Evolutionary conservation across 2,329 filamentous ascomycete genomes (phyloP), one percentile per base, ranked within the genome.

Genomic region (Cordyceps pruinosa): DNA sequence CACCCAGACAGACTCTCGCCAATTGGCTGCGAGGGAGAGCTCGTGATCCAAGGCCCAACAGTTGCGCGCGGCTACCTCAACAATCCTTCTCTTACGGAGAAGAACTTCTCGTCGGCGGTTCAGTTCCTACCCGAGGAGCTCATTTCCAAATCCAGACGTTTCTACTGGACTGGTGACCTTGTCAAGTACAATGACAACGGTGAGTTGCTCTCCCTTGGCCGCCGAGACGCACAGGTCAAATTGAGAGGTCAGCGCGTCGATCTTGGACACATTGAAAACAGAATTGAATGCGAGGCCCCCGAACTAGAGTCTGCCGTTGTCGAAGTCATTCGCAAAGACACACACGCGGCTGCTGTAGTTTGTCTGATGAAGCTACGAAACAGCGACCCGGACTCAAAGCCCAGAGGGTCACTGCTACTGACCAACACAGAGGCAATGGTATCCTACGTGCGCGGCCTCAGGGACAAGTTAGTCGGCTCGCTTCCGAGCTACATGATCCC

Each of bases 341-440:
- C n/a, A n/a, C n/a, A n/a, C n/a, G n/a, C n/a, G n/a, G n/a, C n/a
- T n/a, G n/a, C n/a, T n/a, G n/a, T n/a, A n/a, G n/a, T n/a, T n/a
- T n/a, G n/a, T n/a, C n/a, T n/a, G n/a, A n/a, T n/a, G n/a, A n/a
- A n/a, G n/a, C n/a, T n/a, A n/a, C n/a, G n/a, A n/a, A n/a, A n/a
- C n/a, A n/a, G n/a, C n/a, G n/a, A n/a, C n/a, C n/a, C n/a, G n/a
- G n/a, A n/a, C n/a, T n/a, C n/a, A n/a, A n/a, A n/a, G n/a, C n/a
- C n/a, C n/a, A n/a, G n/a, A n/a, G n/a, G n/a, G n/a, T n/a, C n/a
- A n/a, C 37, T 57, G n/a, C 7, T 56, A 23, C 9, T 49, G 2
- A n/a, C 49, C 9, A 62, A 62, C 12, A 32, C 59, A 19, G 63
- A 65, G 37, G 62, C 61, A 1, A 61, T 63, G 3, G 66, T 68